Conservation (phyloP, 805 yeast genomes). For the Monosporozyma siamensis region DNA sequence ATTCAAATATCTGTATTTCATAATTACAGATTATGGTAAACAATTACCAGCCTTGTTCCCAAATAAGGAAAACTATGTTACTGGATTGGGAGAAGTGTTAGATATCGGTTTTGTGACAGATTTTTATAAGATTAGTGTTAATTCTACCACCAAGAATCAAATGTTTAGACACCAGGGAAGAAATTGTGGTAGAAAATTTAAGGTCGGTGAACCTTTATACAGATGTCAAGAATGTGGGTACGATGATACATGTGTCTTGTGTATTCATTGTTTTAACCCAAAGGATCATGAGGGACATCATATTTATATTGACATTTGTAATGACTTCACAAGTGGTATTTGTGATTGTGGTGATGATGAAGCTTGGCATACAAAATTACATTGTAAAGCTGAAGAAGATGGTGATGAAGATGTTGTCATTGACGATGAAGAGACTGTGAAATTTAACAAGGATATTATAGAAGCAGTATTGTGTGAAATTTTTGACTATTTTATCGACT, state of each 20-base stretch:
- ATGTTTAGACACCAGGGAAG: conserved; percentile 43
- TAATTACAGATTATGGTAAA: conserved; percentile 34
- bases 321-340: conserved; percentile 43
- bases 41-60: conserved; percentile 29
- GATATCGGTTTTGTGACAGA: conserved; percentile 9
- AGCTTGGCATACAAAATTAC: conserved; percentile 46
- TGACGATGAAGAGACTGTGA: conserved; percentile 21
- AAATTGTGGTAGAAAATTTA: conserved; percentile 59
- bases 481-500: conserved; percentile 36
- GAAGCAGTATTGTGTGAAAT: conserved; percentile 24
- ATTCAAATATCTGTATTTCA: conserved; percentile 27
- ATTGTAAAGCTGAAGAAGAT: conserved; percentile 37
- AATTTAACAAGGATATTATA: conserved; percentile 14
- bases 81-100: conserved; percentile 13
- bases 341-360: conserved; percentile 69
- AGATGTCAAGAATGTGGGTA: conserved; percentile 68
- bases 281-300: conserved; percentile 61
- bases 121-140: conserved; percentile 6
- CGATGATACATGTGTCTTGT: conserved; percentile 71
- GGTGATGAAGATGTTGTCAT: conserved; percentile 23
- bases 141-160: conserved; percentile 9
- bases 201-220: conserved; percentile 55
- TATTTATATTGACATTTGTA: conserved; percentile 43
- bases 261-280: conserved; percentile 62
- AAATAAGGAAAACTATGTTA: conserved; percentile 12